A percentile compares a stretch with the other conserved stretches of the same genome.
phyloP scores from a whole-genome alignment of 179 eudicot species.

The Silene vulgaris region DNA sequence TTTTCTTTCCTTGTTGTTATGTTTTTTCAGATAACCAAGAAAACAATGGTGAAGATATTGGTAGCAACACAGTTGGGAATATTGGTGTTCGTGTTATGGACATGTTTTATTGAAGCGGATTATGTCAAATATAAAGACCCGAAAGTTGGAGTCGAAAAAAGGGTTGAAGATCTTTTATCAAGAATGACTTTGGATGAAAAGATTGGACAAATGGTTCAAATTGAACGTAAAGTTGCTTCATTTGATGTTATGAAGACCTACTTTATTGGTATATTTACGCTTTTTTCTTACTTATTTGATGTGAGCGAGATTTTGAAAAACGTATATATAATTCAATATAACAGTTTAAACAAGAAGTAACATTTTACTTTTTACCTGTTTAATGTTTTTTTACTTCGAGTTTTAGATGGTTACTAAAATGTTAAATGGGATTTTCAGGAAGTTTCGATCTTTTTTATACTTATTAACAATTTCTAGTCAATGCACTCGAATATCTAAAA shows the following conservation, averaged over 20 bases:
- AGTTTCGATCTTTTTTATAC: too few species aligned
- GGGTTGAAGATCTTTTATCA: conserved; percentile 39
- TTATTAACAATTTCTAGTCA: too few species aligned
- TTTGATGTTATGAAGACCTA: conserved; percentile 44
- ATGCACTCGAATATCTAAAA: too few species aligned
- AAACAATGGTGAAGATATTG: conserved; percentile 22
- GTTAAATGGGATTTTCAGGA: too few species aligned
- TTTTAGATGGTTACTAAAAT: too few species aligned
- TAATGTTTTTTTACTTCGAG: background rate
- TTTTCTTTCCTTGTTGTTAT: background rate
- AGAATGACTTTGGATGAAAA: conserved; percentile 49
- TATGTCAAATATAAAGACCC: conserved; percentile 42
- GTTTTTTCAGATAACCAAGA: background rate
- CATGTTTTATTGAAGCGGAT: conserved; percentile 21
- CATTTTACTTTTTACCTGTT: background rate
- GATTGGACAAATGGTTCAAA: conserved; percentile 55
- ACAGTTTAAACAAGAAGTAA: too few species aligned
- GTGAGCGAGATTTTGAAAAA: too few species aligned
- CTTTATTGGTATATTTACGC: conserved; percentile 28
- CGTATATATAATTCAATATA: too few species aligned
- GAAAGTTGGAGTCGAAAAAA: conserved; percentile 20
- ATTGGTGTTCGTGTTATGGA: conserved; percentile 20
- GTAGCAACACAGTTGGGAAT: conserved; percentile 21
- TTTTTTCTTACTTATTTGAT: background rate
- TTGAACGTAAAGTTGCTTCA: conserved; percentile 44